Percentiles rank a stretch among this genome's conserved stretches.
Evolutionary conservation across 2,329 filamentous ascomycete species (phyloP).

Genomic region (Aureobasidium leucospermi): DNA sequence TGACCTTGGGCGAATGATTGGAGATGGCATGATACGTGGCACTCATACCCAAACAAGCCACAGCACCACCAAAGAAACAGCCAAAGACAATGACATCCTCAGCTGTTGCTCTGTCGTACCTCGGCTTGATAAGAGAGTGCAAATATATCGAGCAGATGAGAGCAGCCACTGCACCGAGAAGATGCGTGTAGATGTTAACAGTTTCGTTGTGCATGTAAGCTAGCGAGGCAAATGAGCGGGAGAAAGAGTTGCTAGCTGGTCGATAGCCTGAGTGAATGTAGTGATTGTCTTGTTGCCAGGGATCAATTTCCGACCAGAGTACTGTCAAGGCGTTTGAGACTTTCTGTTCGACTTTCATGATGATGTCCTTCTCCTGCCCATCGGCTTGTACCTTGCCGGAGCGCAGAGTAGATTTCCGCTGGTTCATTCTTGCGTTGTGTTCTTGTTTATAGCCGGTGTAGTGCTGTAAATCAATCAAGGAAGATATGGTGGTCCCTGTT

Average conservation of each 20-base stretch:
- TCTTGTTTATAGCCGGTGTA: not conserved
- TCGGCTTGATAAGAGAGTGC: conserved; percentile 52
- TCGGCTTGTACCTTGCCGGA: not conserved
- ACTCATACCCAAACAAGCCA: conserved; percentile 40
- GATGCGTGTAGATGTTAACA: conserved; percentile 66
- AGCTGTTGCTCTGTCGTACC: conserved; percentile 55
- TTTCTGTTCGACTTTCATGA: conserved; percentile 23
- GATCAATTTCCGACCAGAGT: conserved; percentile 38
- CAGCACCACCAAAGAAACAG: conserved; percentile 67
- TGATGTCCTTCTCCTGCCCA: not conserved
- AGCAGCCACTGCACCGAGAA: conserved; percentile 59
- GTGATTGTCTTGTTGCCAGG: conserved; percentile 56
- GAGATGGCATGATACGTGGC: conserved; percentile 74
- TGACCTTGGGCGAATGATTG: conserved; percentile 74
- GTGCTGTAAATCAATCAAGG: too few relatives aligned
- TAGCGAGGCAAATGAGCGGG: conserved; percentile 50
- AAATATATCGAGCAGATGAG: conserved; percentile 46
- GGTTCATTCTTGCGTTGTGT: not conserved
- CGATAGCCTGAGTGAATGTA: conserved; percentile 63
- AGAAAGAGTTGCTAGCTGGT: conserved; percentile 54
- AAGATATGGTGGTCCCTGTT: too few relatives aligned
- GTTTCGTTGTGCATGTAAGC: conserved; percentile 61
- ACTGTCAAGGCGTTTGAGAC: conserved; percentile 36
- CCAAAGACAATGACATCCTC: conserved; percentile 65
- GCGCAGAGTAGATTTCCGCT: not conserved